These are phyloP conservation scores for Centaurea solstitialis DNA, from an alignment of 129 eudicot species.

Conservation along the genomic window DNA sequence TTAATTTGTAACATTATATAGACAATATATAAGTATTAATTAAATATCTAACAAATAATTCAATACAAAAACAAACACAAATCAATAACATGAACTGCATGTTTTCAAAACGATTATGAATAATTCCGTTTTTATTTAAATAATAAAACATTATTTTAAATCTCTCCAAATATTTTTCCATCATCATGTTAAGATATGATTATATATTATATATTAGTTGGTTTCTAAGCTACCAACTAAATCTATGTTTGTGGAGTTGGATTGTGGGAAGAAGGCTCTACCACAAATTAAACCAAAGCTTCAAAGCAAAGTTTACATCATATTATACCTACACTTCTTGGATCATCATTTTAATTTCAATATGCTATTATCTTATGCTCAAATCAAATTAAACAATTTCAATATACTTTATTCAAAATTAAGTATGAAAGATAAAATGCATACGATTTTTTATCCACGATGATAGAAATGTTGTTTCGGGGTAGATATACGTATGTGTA, in stretches of 20 bases:
- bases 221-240: constrained; percentile 13
- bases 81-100: not conserved
- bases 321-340: constrained; percentile 11
- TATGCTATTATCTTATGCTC: not conserved
- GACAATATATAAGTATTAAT: too few species aligned
- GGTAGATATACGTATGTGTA: not conserved
- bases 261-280: constrained; percentile 26
- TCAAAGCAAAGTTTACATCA: constrained; percentile 68
- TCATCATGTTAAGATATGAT: not conserved
- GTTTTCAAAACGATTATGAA: not conserved
- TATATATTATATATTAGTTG: not conserved
- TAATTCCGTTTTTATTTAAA: not conserved
- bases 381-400: not conserved
- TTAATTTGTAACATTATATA: not conserved
- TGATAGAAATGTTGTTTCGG: not conserved
- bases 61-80: not conserved
- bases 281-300: constrained; percentile 41
- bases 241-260: constrained; percentile 1
- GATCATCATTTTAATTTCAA: constrained; percentile 13
- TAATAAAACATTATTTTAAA: not conserved
- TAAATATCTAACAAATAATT: too few species aligned
- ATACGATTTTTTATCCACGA: not conserved
- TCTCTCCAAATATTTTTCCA: too few species aligned
- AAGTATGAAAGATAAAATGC: not conserved
- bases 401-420: not conserved